Conservation (phyloP, 2,329 filamentous ascomycete species). For the Colletotrichum tropicicola region DNA sequence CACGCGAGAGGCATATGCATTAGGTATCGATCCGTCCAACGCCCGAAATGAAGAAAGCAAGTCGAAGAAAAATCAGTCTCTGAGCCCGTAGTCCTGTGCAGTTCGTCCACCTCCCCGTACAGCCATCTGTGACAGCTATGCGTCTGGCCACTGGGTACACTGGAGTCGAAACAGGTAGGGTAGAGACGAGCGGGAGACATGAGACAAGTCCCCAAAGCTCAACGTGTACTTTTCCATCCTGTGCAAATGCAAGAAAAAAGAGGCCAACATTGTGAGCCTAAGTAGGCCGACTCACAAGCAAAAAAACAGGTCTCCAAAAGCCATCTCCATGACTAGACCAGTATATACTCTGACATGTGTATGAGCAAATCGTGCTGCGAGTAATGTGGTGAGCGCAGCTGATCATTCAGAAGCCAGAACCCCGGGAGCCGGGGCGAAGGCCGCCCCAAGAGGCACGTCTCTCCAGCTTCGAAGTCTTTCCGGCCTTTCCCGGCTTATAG, state of each 20-base stretch:
- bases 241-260: slow-evolving; percentile 16
- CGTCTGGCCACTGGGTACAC: too few relatives aligned
- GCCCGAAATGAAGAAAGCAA: slow-evolving; percentile 21
- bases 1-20: slow-evolving; percentile 12
- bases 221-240: slow-evolving; percentile 18
- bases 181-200: background rate
- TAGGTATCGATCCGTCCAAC: slow-evolving; percentile 23
- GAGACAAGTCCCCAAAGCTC: background rate
- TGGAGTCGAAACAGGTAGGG: too few relatives aligned
- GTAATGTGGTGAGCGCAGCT: background rate
- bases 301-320: background rate
- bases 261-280: background rate
- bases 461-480: background rate
- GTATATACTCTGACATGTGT: slow-evolving; percentile 26
- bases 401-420: background rate
- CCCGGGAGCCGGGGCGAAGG: background rate
- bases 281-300: background rate
- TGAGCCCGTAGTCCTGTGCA: background rate
- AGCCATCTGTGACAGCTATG: background rate
- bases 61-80: background rate
- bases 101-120: background rate
- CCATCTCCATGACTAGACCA: background rate
- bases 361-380: slow-evolving; percentile 1
- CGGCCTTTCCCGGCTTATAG: background rate
- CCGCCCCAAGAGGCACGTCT: background rate